Base-by-base conservation (phyloP, 2,329 filamentous ascomycete species). In the Aureobasidium leucospermi region DNA sequence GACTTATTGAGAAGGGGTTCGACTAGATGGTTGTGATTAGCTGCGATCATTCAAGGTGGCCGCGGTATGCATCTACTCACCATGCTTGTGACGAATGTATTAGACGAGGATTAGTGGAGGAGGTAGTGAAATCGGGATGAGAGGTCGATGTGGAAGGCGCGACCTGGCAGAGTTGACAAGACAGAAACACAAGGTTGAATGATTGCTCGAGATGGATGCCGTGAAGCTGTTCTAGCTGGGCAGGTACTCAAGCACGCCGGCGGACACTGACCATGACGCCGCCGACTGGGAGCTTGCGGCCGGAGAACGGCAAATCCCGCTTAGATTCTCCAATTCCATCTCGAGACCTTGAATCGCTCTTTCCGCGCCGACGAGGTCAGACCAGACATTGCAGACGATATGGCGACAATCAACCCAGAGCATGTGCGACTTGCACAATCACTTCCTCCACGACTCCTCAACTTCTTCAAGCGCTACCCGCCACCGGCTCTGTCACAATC, bases 1-100 rank as follows among this genome's bases (percentile, higher is more conserved):
- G 82, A 96, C 91, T 96, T 86, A 96, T 96, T 75, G 90, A 88
- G 84, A 96, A 96, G 67, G 91, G 92, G 67, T 89, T 94, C 73
- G 86, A 86, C 91, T 96, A 73, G 36, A 59, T 39, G 47, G 15
- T 36, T 3, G 11, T 29, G 31, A 15, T 58, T 48, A 58, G 55
- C 29, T 48, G 36, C 16, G 19, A 31, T 43, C n/a, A 58, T 41
- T 41, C 32, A 16, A 16, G 43, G 10, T 41, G 41, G 8, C 15
- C 10, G 34, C 10, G 32, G 42, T 39, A 39, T 39, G 55, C 11
- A 19, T 11, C 19, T 8, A 61, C 39, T 70, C 67, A 76, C 74
- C 74, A 76, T 76, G 55, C n/a, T 32, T 60, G 58, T 60, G 58
- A 45, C 7, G 58, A 42, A 39, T 39, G 36, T 42, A 42, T 45